A percentile compares a stretch with the other conserved stretches of the same genome.
Evolutionary conservation across 768 basidiomycete genomes (phyloP).

Genomic region (Psilocybe tampanensis): DNA sequence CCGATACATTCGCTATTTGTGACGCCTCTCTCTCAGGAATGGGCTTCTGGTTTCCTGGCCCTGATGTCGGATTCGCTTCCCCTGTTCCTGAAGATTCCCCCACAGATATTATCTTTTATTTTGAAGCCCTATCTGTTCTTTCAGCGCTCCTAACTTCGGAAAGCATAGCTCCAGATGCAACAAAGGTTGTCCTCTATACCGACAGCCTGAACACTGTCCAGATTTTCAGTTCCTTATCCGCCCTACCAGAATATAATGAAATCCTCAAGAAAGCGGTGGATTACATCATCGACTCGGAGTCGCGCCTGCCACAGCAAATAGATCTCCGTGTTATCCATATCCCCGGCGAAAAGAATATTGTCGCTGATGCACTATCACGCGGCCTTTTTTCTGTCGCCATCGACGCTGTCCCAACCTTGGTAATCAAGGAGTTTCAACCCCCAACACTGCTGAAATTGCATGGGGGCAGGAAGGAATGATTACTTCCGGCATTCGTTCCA

Average conservation of each 20-base stretch:
- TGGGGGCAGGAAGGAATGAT: slow-evolving; percentile 32
- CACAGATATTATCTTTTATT: slow-evolving; percentile 31
- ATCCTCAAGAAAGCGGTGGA: slow-evolving; percentile 19
- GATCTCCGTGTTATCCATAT: slow-evolving; percentile 29
- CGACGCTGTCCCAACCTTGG: neutral
- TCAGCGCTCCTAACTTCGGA: slow-evolving; percentile 13
- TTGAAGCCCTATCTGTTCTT: slow-evolving; percentile 27
- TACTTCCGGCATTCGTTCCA: no score
- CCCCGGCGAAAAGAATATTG: slow-evolving; percentile 23
- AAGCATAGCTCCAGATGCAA: no score
- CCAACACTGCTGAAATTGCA: slow-evolving; percentile 2
- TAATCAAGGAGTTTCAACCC: slow-evolving; percentile 14
- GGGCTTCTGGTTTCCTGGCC: slow-evolving; percentile 30
- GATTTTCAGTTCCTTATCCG: slow-evolving; percentile 30
- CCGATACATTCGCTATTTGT: slow-evolving; percentile 13
- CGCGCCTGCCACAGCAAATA: neutral
- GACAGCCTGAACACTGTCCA: slow-evolving; percentile 37
- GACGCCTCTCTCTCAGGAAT: slow-evolving; percentile 30
- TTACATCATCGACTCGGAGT: slow-evolving; percentile 17
- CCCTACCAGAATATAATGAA: slow-evolving; percentile 22
- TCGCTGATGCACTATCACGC: slow-evolving; percentile 36
- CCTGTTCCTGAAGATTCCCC: neutral
- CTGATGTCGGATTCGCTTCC: slow-evolving; percentile 15
- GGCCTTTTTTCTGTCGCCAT: neutral
- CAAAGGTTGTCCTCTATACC: slow-evolving; percentile 18